Evolutionary conservation across 2,329 filamentous ascomycete genomes (phyloP), one percentile per base, ranked within the genome.

Genomic region (Nemania serpens): DNA sequence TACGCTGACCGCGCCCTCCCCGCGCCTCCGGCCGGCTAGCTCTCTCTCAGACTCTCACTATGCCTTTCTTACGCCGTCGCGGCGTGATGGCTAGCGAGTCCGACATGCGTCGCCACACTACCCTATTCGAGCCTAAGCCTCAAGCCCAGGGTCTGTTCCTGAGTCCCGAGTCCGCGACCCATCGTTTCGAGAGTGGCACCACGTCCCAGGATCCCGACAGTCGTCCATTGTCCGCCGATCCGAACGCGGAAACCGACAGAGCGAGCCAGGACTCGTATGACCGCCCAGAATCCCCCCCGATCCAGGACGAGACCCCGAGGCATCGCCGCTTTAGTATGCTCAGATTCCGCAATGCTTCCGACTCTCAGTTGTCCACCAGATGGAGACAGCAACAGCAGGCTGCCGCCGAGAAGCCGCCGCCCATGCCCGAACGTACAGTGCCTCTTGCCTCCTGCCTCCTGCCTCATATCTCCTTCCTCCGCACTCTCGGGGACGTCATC

Each of bases 301-400:
- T 82, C 56, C 82, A 85, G 68, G 83, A 84, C 51, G 81, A 86
- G 70, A 79, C 77, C 34, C 77, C 77, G 36, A 87, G 83, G 69
- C 82, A 86, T 68, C 83, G 81, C 61, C 84, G 86, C 63, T 89
- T 89, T 73, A 88, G 84, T 58, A 80, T 96, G 75, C 80, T 97
- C 77, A 88, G 89, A 72, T 93, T 95, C 75, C 90, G 93, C 71
- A 93, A 97, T 83, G 93, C 92, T 63, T 97, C 93, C 9, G 94
- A 98, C 77, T 90, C 93, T 52, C 93, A 97, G 75, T 79, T 98
- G 63, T 92, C 91, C 11, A 81, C 87, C 33, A 85, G 87, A 73
- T 89, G 89, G 54, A 93, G 89, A 74, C 85, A 89, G 69, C 88
- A 92, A 58, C 79, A 80, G 47, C 76, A 78, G 64, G 79, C 81